These are phyloP conservation scores for Petunia secreta DNA, from an alignment of 257 asterid genomes.

Conservation along the genomic window DNA sequence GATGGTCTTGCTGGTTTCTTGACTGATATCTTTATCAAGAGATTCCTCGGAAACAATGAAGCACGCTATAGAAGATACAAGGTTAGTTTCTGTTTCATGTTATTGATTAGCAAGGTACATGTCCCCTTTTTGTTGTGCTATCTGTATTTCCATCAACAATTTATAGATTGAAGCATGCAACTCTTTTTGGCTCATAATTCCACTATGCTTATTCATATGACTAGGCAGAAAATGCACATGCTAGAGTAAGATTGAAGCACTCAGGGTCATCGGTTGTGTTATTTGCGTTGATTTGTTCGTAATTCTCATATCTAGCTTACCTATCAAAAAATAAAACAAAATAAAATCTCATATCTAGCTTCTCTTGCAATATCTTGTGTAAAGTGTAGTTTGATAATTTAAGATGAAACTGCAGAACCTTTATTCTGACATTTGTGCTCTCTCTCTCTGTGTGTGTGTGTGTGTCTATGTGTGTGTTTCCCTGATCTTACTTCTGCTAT, in stretches of 20 bases:
- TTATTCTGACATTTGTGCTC: neutral
- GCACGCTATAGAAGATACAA: constrained; percentile 96
- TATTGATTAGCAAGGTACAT: neutral
- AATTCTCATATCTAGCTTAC: neutral
- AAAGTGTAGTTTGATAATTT: neutral
- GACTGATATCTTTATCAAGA: constrained; percentile 82
- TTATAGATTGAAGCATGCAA: constrained; percentile 17
- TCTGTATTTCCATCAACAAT: neutral
- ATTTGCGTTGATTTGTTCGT: neutral
- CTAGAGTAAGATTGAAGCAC: constrained; percentile 6
- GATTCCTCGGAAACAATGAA: constrained; percentile 93
- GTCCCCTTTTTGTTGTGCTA: constrained; percentile 3
- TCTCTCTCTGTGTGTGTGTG: neutral
- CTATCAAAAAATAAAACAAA: too few species aligned
- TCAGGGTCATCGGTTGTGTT: constrained; percentile 11
- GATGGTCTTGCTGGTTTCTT: constrained; percentile 98
- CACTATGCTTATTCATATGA: constrained; percentile 3
- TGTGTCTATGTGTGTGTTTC: neutral
- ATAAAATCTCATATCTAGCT: neutral
- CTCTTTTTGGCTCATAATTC: neutral
- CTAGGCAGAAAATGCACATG: constrained; percentile 10
- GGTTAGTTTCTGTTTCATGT: constrained; percentile 51
- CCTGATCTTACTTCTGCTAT: constrained; percentile 8
- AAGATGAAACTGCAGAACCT: neutral
- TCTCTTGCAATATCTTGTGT: neutral